Evolutionary conservation across 2,329 filamentous ascomycete genomes (phyloP).

Genomic region (Colletotrichum tamarilloi): DNA sequence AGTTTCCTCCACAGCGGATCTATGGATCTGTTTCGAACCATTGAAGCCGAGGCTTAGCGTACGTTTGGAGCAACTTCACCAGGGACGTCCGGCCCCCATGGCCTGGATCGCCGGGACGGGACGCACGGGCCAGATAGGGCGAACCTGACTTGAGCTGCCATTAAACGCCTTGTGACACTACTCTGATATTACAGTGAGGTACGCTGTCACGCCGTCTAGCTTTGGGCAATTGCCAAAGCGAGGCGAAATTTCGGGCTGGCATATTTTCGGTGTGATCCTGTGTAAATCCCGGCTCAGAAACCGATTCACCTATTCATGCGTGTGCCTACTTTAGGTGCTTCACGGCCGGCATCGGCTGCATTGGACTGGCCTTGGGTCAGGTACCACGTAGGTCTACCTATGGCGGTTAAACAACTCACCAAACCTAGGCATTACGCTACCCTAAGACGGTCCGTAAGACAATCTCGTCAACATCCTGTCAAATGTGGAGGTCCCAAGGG

Average conservation of each 20-base stretch:
- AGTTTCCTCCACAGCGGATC: slow-evolving; percentile 19
- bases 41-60: neutral
- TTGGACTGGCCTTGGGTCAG: too few relatives aligned
- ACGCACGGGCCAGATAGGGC: slow-evolving; percentile 4
- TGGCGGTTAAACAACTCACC: neutral
- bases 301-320: neutral
- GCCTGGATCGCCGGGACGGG: slow-evolving; percentile 3
- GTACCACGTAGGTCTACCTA: neutral
- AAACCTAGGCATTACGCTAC: neutral
- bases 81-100: neutral
- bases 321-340: neutral
- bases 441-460: neutral
- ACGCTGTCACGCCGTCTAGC: neutral
- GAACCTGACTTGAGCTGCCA: too few relatives aligned
- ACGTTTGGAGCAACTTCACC: neutral
- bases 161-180: neutral
- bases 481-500: neutral
- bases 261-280: neutral
- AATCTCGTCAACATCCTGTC: neutral
- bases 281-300: neutral
- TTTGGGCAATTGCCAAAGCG: neutral
- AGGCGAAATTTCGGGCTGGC: neutral
- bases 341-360: neutral
- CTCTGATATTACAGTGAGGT: neutral
- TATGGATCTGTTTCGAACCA: slow-evolving; percentile 5